Conservation (phyloP, 495 filamentous ascomycete species). For the Apiosordaria backusii region DNA sequence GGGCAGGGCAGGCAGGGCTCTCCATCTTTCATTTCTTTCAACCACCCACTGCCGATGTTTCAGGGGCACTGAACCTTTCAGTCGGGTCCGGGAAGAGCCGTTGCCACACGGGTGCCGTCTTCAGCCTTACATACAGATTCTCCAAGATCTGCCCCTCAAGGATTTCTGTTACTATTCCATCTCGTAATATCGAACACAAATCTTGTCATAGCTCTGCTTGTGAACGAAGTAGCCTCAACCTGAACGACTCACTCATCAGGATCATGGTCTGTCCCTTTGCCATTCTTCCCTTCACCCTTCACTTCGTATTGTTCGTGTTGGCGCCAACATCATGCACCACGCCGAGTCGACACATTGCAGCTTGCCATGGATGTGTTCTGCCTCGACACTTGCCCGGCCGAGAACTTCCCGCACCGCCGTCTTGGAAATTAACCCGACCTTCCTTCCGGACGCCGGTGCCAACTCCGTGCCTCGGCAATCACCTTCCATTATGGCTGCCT, state of each 20-base stretch:
- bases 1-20: conserved; percentile 2
- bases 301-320: not conserved
- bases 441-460: not conserved
- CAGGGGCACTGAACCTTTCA: not conserved
- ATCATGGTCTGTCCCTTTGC: not conserved
- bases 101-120: not conserved
- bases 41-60: not conserved
- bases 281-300: not conserved
- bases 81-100: not conserved
- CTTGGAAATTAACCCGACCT: not conserved
- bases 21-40: not conserved
- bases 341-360: not conserved
- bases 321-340: not conserved
- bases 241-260: no score
- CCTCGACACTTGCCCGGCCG: not conserved
- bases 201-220: not conserved
- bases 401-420: not conserved
- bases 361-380: not conserved
- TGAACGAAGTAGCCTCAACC: not conserved
- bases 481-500: not conserved
- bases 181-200: not conserved
- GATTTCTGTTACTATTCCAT: not conserved
- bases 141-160: no score
- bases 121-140: not conserved
- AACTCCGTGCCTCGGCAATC: not conserved